Percentiles rank a stretch among this genome's conserved stretches.
Evolutionary conservation across 2,329 filamentous ascomycete genomes (phyloP).

Genomic region (Phialophora tarda): DNA sequence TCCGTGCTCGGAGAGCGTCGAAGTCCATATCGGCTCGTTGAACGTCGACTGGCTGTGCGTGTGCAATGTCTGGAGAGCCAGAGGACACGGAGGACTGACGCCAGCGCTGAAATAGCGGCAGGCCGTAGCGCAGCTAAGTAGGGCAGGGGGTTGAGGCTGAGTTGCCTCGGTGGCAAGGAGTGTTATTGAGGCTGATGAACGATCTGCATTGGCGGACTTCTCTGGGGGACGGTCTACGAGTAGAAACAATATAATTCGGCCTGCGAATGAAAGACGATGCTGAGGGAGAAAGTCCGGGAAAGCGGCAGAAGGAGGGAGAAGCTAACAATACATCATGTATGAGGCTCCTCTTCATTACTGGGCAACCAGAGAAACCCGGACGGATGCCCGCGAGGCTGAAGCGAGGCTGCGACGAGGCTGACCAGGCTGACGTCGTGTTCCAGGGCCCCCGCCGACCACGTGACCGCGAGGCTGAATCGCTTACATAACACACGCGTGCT

Average conservation of each 20-base stretch:
- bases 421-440: slow-evolving; percentile 24
- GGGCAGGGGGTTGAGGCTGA: slow-evolving; percentile 4
- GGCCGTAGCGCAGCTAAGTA: background rate
- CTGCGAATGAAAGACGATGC: slow-evolving; percentile 6
- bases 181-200: slow-evolving; percentile 9
- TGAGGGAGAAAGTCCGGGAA: slow-evolving; percentile 10
- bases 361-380: background rate
- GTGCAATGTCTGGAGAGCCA: background rate
- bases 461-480: background rate
- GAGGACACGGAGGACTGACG: slow-evolving; percentile 1
- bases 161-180: slow-evolving; percentile 22
- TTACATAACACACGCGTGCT: background rate
- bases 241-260: background rate
- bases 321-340: slow-evolving; percentile 1
- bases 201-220: background rate
- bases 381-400: slow-evolving; percentile 11
- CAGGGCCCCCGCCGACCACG: background rate
- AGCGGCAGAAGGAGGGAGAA: slow-evolving; percentile 15
- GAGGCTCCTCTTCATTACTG: slow-evolving; percentile 3
- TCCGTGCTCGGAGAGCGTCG: slow-evolving; percentile 77
- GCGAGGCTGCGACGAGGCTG: slow-evolving; percentile 20
- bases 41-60: background rate
- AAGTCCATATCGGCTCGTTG: slow-evolving; percentile 51
- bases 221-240: background rate
- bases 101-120: background rate